A percentile compares a stretch with the other conserved stretches of the same genome.
Evolutionary conservation across 2,329 filamentous ascomycete species (phyloP).

Genomic region (Xylogone sp.): DNA sequence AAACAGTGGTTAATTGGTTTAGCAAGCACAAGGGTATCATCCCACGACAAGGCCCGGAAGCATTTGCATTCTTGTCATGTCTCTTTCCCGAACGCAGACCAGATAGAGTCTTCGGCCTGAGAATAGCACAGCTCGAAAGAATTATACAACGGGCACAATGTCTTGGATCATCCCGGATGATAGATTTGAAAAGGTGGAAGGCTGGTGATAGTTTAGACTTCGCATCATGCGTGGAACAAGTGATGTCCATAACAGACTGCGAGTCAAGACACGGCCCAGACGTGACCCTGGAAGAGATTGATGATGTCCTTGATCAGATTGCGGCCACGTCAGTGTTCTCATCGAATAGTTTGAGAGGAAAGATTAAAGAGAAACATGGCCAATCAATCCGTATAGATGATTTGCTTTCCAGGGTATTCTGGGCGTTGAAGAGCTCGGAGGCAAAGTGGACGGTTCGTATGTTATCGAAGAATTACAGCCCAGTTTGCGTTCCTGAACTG

Average conservation of each 20-base stretch:
- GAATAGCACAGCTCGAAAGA: not conserved
- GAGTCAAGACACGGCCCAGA: not conserved
- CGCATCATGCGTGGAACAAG: not conserved
- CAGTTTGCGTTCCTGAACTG: not conserved
- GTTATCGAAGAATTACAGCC: slow-evolving; percentile 1
- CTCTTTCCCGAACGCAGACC: slow-evolving; percentile 1
- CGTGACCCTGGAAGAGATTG: not conserved
- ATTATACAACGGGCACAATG: slow-evolving; percentile 3
- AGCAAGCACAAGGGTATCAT: not conserved
- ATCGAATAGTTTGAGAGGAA: not conserved
- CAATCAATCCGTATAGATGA: not conserved
- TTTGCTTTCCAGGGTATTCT: not conserved
- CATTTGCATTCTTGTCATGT: slow-evolving; percentile 1
- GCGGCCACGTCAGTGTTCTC: not conserved
- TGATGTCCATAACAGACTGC: not conserved
- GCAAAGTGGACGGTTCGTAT: slow-evolving; percentile 1
- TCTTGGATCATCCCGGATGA: slow-evolving; percentile 2
- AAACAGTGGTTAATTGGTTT: not conserved
- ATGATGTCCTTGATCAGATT: not conserved
- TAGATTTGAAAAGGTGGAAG: not conserved
- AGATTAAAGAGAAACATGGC: not conserved
- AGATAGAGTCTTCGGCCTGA: not conserved
- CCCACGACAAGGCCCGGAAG: not conserved
- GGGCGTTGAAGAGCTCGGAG: not conserved
- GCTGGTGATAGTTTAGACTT: not conserved